Percentiles rank a stretch among this genome's conserved stretches.
Conservation (phyloP, 768 basidiomycete species). For the Austroboletus eburneus region DNA sequence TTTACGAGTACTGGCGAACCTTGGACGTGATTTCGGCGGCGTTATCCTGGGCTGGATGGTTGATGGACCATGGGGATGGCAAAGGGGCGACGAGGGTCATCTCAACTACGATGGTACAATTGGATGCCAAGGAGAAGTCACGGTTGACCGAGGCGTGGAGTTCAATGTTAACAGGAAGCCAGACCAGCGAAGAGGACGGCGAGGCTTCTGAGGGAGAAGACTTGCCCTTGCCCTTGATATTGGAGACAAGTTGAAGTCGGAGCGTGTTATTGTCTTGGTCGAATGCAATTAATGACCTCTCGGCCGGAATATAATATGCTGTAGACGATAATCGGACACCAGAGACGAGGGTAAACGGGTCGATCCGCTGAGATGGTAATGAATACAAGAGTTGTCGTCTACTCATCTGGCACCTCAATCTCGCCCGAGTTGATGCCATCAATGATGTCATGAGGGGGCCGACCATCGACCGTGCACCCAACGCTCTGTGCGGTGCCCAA, state of each 20-base stretch:
- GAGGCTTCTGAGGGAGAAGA: slow-evolving; percentile 11
- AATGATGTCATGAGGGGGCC: slow-evolving; percentile 89
- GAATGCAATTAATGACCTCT: not conserved
- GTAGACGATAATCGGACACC: too few relatives aligned
- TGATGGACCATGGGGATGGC: slow-evolving; percentile 38
- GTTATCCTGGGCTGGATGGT: slow-evolving; percentile 46
- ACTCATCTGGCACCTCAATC: slow-evolving; percentile 84
- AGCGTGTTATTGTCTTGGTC: not conserved
- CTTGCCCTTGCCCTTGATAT: slow-evolving; percentile 10
- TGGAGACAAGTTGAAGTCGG: slow-evolving; percentile 11
- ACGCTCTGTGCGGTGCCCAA: slow-evolving; percentile 95
- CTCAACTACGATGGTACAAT: slow-evolving; percentile 28
- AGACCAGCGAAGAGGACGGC: slow-evolving; percentile 9
- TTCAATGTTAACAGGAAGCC: slow-evolving; percentile 12
- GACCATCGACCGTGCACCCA: slow-evolving; percentile 94
- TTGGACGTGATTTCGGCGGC: slow-evolving; percentile 36
- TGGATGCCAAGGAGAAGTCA: slow-evolving; percentile 25
- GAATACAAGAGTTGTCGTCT: slow-evolving; percentile 32
- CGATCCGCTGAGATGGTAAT: slow-evolving; percentile 9
- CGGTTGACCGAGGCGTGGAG: slow-evolving; percentile 37
- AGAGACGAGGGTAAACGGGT: not conserved
- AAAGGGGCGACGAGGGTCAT: slow-evolving; percentile 38
- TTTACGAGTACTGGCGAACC: slow-evolving; percentile 43
- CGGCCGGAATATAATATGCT: too few relatives aligned
- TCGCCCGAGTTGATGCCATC: slow-evolving; percentile 83